These are phyloP conservation scores for Plasmodium gallinaceum DNA, from an alignment of 169 alveolate genomes.

Conservation along the genomic window DNA sequence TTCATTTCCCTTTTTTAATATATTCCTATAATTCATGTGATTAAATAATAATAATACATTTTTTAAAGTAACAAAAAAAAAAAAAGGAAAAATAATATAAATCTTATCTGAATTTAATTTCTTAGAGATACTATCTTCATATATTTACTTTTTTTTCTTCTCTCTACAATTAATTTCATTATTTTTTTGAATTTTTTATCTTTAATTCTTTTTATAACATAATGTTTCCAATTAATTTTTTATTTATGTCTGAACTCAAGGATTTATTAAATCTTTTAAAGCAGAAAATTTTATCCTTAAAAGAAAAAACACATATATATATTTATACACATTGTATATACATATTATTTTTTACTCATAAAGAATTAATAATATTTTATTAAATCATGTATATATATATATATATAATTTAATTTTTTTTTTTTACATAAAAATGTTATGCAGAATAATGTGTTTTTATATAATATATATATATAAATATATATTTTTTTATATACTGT, in stretches of 20 bases:
- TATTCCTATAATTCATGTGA: too few relatives aligned
- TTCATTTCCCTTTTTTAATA: too few relatives aligned
- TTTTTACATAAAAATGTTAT: too few relatives aligned
- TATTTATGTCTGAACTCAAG: background rate
- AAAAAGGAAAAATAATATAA: too few relatives aligned
- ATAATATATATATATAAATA: background rate
- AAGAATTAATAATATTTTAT: too few relatives aligned
- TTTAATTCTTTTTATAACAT: background rate
- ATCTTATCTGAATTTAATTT: too few relatives aligned
- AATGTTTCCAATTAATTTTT: background rate
- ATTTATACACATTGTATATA: background rate
- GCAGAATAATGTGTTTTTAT: too few relatives aligned
- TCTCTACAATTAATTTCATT: background rate
- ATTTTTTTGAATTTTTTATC: background rate
- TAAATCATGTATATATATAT: background rate
- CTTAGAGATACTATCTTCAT: too few relatives aligned
- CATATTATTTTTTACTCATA: background rate
- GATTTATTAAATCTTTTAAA: constrained; percentile 46
- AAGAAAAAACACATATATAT: background rate
- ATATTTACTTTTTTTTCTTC: background rate
- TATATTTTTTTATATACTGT: background rate
- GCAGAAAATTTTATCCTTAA: constrained; percentile 74
- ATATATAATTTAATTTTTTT: background rate
- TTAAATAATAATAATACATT: too few relatives aligned
- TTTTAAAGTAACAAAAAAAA: too few relatives aligned